Conservation (phyloP, 2,329 filamentous ascomycete species). For the Lasiodiplodia hormozganensis region DNA sequence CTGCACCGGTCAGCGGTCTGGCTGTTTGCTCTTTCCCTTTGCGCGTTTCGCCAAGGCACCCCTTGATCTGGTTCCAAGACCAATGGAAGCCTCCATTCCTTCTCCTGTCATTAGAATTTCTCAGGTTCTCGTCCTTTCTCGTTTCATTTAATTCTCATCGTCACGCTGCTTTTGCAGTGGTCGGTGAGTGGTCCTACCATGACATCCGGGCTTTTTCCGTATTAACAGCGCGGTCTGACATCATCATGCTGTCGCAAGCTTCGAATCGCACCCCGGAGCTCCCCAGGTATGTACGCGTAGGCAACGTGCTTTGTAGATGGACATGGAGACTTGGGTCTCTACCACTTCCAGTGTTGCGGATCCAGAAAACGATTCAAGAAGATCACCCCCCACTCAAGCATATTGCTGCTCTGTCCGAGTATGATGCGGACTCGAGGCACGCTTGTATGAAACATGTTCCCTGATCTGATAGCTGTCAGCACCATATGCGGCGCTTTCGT, state of each 20-base stretch:
- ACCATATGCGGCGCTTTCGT: background rate
- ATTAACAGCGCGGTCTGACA: conserved; percentile 10
- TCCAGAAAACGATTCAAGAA: background rate
- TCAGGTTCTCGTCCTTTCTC: background rate
- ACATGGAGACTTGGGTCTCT: background rate
- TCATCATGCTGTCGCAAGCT: conserved; percentile 17
- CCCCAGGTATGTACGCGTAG: background rate
- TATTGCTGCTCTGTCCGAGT: conserved; percentile 15
- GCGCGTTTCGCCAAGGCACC: background rate
- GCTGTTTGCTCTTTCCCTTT: background rate
- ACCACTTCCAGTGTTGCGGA: background rate
- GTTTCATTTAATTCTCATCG: background rate
- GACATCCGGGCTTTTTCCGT: conserved; percentile 12
- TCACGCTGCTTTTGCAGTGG: background rate
- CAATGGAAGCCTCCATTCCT: background rate
- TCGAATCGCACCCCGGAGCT: background rate
- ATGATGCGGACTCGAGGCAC: conserved; percentile 19
- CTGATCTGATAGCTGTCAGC: background rate
- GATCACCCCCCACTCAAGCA: background rate
- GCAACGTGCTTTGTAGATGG: background rate
- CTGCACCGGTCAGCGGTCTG: background rate
- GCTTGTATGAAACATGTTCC: background rate
- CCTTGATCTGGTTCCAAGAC: background rate
- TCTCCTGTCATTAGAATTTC: background rate
- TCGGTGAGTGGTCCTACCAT: background rate